Conservation (phyloP, 1,284 basidiomycete species). For the Cystobasidium pallidum region DNA sequence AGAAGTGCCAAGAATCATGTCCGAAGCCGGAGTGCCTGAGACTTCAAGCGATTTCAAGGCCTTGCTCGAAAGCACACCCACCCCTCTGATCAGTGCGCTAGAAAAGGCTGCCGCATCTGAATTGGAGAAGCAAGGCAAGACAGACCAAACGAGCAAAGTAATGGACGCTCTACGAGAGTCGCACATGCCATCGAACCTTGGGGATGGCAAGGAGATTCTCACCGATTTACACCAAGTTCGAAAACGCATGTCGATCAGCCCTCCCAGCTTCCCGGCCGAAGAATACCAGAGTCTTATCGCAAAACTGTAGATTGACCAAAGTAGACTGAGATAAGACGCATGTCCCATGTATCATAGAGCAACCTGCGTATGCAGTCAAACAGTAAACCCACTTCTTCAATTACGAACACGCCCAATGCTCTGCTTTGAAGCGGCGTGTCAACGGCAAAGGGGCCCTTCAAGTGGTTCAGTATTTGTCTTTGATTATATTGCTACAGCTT, state of each 20-base stretch:
- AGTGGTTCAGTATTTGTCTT: background rate
- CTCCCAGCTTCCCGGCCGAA: slow-evolving; percentile 19
- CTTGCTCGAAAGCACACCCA: slow-evolving; percentile 11
- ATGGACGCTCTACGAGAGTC: background rate
- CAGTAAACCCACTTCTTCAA: background rate
- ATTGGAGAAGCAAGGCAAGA: slow-evolving; percentile 25
- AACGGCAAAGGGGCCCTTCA: too few relatives aligned
- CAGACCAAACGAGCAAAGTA: slow-evolving; percentile 7
- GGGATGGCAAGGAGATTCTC: slow-evolving; percentile 12
- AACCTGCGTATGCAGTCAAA: background rate
- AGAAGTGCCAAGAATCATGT: background rate
- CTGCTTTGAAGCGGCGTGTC: too few relatives aligned
- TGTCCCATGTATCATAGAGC: slow-evolving; percentile 11
- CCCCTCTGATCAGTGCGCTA: slow-evolving; percentile 14
- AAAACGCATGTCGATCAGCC: slow-evolving; percentile 11
- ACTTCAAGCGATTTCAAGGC: background rate
- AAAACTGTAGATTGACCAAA: slow-evolving; percentile 3
- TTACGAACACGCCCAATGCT: background rate
- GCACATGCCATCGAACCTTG: slow-evolving; percentile 20
- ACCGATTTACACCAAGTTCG: slow-evolving; percentile 3
- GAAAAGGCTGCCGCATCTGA: slow-evolving; percentile 7
- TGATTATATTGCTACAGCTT: background rate
- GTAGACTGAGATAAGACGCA: background rate
- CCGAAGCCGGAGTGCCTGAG: slow-evolving; percentile 14
- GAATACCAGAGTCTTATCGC: slow-evolving; percentile 25